These are phyloP conservation scores for Tetracladium maxilliforme DNA, from an alignment of 2,329 filamentous ascomycete species.

Conservation along the genomic window DNA sequence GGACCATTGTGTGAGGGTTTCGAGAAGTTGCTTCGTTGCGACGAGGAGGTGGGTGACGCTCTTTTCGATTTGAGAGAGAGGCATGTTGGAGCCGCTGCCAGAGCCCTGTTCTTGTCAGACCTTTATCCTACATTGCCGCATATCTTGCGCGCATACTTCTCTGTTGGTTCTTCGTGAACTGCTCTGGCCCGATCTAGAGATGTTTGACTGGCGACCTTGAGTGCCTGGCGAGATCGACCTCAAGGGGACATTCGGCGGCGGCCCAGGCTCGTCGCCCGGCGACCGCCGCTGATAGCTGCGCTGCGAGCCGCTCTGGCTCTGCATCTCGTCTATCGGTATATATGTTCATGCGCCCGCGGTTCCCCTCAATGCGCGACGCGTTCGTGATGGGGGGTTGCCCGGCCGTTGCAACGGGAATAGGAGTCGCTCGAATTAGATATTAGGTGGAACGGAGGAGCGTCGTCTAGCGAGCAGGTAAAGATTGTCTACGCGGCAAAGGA, in stretches of 20 bases:
- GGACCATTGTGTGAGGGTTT: conserved; percentile 96
- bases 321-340: no score
- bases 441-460: no score
- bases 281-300: conserved; percentile 37
- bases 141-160: not conserved
- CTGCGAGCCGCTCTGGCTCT: no score
- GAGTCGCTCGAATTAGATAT: no score
- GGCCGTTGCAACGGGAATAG: no score
- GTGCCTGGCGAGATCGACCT: conserved; percentile 41
- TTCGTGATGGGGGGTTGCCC: no score
- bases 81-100: conserved; percentile 51
- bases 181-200: conserved; percentile 54
- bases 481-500: no score
- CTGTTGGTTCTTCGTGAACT: conserved; percentile 14
- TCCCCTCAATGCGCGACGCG: no score
- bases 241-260: conserved; percentile 36
- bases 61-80: conserved; percentile 94
- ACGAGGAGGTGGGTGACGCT: conserved; percentile 96
- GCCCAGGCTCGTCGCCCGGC: conserved; percentile 45
- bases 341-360: no score
- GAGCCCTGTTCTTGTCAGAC: not conserved
- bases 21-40: conserved; percentile 92
- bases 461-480: no score
- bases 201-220: conserved; percentile 37
- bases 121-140: not conserved